Percentiles rank a stretch among this genome's conserved stretches.
phyloP scores from a whole-genome alignment of 2,329 filamentous ascomycete genomes.

The Orbilia javanica region DNA sequence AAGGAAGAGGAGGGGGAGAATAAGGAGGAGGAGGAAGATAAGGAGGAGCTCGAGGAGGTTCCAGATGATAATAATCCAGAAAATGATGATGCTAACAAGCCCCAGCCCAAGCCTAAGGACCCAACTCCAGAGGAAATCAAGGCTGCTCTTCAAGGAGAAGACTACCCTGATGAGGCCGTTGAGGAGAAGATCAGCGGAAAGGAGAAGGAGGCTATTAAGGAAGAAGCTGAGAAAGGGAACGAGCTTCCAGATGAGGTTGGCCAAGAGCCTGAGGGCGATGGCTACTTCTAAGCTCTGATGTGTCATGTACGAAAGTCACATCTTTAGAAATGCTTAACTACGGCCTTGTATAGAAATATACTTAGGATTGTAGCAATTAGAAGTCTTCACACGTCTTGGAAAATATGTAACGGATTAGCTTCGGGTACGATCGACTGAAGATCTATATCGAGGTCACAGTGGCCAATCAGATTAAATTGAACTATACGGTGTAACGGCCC shows the following conservation, averaged over 20 bases:
- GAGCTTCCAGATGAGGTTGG: neutral
- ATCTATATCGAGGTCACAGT: no score
- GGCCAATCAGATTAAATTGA: no score
- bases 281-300: neutral
- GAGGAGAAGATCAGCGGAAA: neutral
- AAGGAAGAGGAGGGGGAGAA: no score
- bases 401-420: no score
- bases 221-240: neutral
- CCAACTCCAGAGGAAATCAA: conserved; percentile 6
- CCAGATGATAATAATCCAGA: neutral
- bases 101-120: neutral
- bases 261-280: neutral
- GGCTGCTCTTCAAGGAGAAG: neutral
- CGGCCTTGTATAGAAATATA: no score
- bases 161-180: neutral
- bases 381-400: no score
- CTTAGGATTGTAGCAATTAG: no score
- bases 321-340: no score
- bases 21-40: no score
- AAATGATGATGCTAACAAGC: conserved; percentile 8
- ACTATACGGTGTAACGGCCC: no score
- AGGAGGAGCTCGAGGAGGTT: neutral
- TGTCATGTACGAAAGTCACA: neutral
- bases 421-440: no score
- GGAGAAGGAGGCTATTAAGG: neutral